Conservation (phyloP, 805 yeast genomes). For the Sugiyamaella smithiae region DNA sequence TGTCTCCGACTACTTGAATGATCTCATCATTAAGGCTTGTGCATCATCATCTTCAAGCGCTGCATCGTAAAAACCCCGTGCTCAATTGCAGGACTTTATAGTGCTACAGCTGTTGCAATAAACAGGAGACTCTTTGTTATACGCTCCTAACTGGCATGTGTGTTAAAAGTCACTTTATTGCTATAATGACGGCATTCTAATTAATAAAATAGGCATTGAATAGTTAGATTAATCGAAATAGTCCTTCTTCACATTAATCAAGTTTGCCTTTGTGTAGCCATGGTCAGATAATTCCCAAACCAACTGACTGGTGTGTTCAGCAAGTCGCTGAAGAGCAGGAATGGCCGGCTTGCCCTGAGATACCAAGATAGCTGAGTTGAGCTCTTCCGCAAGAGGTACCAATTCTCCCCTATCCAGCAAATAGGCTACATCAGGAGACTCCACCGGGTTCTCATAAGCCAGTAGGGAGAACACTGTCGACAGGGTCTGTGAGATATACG, state of each 20-base stretch:
- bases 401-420: conserved; percentile 39
- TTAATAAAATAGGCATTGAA: conserved; percentile 11
- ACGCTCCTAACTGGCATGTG: background rate
- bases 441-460: conserved; percentile 50
- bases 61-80: too few species aligned
- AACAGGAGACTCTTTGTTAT: too few species aligned
- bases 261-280: conserved; percentile 34
- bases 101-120: too few species aligned
- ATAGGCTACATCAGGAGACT: conserved; percentile 36
- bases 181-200: background rate
- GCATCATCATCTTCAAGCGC: too few species aligned
- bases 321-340: conserved; percentile 44
- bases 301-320: conserved; percentile 41
- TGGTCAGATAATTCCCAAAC: conserved; percentile 35
- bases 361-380: conserved; percentile 44
- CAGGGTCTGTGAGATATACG: conserved; percentile 39
- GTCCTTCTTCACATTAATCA: conserved; percentile 48
- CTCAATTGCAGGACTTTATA: too few species aligned
- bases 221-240: conserved; percentile 39
- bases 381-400: conserved; percentile 40
- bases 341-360: conserved; percentile 43
- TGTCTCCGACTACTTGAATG: conserved; percentile 48
- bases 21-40: conserved; percentile 1
- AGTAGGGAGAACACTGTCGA: conserved; percentile 49
- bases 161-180: background rate